These are phyloP conservation scores for Geoglossum cookeanum DNA, from an alignment of 2,329 filamentous ascomycete species.

Conservation along the genomic window DNA sequence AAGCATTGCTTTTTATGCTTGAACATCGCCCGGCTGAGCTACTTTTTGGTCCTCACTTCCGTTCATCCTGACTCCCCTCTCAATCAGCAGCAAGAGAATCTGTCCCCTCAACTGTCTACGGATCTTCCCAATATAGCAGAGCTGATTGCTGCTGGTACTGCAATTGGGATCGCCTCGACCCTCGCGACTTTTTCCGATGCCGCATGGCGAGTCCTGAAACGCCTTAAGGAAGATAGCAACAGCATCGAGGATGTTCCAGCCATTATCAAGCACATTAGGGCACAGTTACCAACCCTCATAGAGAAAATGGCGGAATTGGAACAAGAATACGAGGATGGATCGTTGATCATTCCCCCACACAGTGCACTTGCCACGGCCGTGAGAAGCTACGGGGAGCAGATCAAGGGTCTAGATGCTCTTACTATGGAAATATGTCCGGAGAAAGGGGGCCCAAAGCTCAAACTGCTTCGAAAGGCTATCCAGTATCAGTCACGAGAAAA, in stretches of 20 bases:
- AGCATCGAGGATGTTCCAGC: not conserved
- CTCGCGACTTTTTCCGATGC: not conserved
- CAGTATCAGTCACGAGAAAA: not conserved
- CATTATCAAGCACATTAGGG: not conserved
- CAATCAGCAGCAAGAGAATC: not conserved
- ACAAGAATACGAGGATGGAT: not conserved
- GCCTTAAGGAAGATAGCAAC: not conserved
- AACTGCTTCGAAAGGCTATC: not conserved
- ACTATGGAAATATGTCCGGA: not conserved
- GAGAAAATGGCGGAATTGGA: not conserved
- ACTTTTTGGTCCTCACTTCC: no score
- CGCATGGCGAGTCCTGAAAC: not conserved
- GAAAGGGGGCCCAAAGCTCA: not conserved
- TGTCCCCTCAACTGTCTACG: not conserved
- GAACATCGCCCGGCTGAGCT: no score
- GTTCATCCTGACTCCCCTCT: no score
- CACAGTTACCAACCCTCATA: not conserved
- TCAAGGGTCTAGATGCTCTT: not conserved
- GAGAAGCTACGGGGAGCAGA: not conserved
- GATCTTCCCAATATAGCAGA: not conserved
- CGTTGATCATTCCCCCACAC: not conserved
- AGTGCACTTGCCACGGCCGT: not conserved
- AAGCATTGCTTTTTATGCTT: no score
- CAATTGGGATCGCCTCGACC: not conserved
- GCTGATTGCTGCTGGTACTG: not conserved